These are phyloP conservation scores for Chaetomium fimeti DNA, from an alignment of 495 filamentous ascomycete genomes.

Conservation along the genomic window DNA sequence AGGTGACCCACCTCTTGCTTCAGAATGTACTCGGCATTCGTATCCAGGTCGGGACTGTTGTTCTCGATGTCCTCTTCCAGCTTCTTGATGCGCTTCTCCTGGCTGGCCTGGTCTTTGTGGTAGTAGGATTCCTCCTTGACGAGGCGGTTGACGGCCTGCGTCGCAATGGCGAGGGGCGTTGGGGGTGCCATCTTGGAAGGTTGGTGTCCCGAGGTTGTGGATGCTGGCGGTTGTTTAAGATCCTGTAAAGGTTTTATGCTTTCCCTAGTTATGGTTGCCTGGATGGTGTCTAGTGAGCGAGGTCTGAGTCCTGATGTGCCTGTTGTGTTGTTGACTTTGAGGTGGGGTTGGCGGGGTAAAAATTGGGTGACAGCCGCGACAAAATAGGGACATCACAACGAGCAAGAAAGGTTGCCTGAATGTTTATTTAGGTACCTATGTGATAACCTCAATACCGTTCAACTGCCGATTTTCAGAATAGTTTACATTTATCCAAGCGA, in stretches of 20 bases:
- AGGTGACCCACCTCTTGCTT: constrained; percentile 72
- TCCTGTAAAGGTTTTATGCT: background rate
- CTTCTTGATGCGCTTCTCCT: constrained; percentile 69
- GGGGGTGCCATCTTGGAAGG: constrained; percentile 33
- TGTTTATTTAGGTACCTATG: too few species aligned
- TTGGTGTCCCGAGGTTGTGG: background rate
- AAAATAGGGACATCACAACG: too few species aligned
- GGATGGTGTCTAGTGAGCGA: background rate
- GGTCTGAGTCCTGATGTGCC: background rate
- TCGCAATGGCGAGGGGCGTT: constrained; percentile 35
- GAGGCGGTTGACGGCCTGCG: constrained; percentile 62
- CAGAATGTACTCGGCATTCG: constrained; percentile 67
- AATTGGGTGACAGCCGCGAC: constrained; percentile 8
- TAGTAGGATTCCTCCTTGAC: constrained; percentile 91
- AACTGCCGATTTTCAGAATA: too few species aligned
- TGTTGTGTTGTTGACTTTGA: constrained; percentile 25
- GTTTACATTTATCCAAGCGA: too few species aligned
- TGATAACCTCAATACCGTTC: too few species aligned
- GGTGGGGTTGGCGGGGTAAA: constrained; percentile 40
- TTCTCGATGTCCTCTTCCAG: constrained; percentile 53
- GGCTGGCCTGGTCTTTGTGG: constrained; percentile 72
- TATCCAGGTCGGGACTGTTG: constrained; percentile 50
- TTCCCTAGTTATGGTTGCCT: background rate
- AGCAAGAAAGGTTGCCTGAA: too few species aligned
- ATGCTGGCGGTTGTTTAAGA: background rate